Percentiles rank a stretch among this genome's conserved stretches.
These are phyloP conservation scores for Curvularia sp. DNA, from an alignment of 2,329 filamentous ascomycete genomes.

Conservation along the genomic window DNA sequence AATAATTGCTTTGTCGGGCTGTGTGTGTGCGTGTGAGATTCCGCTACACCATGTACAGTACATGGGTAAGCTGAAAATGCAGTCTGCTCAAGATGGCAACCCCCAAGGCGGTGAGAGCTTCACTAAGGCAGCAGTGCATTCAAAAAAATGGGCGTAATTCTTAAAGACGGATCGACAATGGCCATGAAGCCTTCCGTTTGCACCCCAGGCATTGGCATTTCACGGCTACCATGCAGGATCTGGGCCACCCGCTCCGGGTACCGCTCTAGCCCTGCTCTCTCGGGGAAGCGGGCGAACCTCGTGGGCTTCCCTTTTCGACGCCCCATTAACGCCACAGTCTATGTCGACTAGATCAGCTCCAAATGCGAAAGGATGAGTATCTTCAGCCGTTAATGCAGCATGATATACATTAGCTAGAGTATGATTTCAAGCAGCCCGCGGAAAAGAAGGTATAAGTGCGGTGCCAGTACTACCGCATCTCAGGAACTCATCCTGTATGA, in stretches of 20 bases:
- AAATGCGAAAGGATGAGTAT: not conserved
- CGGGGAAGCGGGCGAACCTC: constrained; percentile 12
- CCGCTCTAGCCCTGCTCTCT: constrained; percentile 3
- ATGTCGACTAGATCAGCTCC: not conserved
- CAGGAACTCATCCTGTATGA: not conserved
- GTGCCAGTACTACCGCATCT: constrained; percentile 9
- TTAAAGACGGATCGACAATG: not conserved
- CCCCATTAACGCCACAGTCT: not conserved
- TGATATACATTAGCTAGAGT: not conserved
- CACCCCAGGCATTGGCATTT: not conserved
- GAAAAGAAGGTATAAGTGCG: constrained; percentile 10
- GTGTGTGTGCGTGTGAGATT: not conserved
- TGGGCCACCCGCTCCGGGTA: not conserved
- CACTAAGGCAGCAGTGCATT: not conserved
- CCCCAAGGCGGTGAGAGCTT: not conserved
- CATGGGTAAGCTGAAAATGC: not conserved
- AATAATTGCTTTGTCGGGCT: constrained; percentile 5
- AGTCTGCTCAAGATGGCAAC: not conserved
- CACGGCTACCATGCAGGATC: constrained; percentile 4
- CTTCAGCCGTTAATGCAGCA: not conserved
- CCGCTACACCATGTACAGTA: not conserved
- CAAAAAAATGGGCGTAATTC: not conserved
- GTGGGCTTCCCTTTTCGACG: constrained; percentile 1
- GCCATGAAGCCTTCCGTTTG: not conserved
- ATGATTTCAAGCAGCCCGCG: not conserved